Base-by-base conservation (phyloP, 2,329 filamentous ascomycete genomes). In the Exophiala sp. region DNA sequence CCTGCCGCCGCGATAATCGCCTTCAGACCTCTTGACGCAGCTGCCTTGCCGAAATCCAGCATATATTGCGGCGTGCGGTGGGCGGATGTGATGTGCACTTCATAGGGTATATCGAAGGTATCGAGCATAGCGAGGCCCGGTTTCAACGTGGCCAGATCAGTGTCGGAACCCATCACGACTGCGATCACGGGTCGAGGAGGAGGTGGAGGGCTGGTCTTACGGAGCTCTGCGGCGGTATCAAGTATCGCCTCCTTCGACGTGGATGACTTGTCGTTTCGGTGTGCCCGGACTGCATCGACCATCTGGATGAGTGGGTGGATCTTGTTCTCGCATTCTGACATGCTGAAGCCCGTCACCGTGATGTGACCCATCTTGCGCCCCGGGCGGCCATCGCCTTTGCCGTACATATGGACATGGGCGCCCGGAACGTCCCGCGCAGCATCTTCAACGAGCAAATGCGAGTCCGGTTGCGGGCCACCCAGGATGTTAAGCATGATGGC, bases 301-400 rank as follows among this genome's bases (percentile, higher is more conserved):
- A 81, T 73, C 41, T 85, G 74, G 54, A 95, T 82, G 18, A 96
- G 79, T 2, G 84, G 84, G 47, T 87, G 82, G 35, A 87, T 82
- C 11, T 85, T 79, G 12, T 79, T 75, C 67, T 88, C 82, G n/a
- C 87, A 84, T 63, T 85, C 79, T 35, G 80, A 74, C 66, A 91
- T 83, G 0, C 82, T 84, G 10, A 81, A 77, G 1, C 84, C 85
- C 1, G 88, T 88, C 35, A 95, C 74, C 1, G 91, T 97, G 62
- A 99, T 83, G 70, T 99, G 94, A 9, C 92, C 92, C 75, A 97
- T 97, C 72, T 97, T 99, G 42, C 94, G 86, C 33, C 89, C 87
- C 3, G 89, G 89, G 64, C 91, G 89, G 21, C 91, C 88, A 43
- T 82, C 83, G 9, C 82, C 83, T 73, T 97, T 97, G 65, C 91